phyloP scores from a whole-genome alignment of 805 yeast genomes.

The Metschnikowia cerradonensis region DNA sequence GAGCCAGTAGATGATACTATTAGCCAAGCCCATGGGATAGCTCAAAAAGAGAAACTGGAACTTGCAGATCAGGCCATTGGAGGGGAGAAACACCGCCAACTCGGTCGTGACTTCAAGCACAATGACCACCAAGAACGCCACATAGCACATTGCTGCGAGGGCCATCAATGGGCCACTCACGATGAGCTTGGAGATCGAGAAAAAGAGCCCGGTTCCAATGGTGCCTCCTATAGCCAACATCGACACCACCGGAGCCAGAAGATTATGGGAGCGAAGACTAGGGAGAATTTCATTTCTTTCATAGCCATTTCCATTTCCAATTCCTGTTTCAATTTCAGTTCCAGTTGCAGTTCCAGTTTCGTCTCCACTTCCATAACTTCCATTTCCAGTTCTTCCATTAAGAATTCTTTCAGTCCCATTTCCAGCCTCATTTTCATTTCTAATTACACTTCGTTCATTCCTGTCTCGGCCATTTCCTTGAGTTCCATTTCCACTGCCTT shows the following conservation, averaged over 20 bases:
- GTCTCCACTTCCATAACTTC: no score
- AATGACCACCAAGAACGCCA: constrained; percentile 19
- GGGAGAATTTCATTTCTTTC: no score
- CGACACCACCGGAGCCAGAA: constrained; percentile 12
- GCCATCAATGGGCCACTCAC: constrained; percentile 20
- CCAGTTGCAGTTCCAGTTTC: no score
- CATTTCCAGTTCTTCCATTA: no score
- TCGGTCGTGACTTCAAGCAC: constrained; percentile 20
- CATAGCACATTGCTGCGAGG: constrained; percentile 16
- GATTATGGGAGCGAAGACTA: background rate
- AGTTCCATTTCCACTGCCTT: no score
- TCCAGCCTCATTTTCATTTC: no score
- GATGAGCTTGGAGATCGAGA: constrained; percentile 14
- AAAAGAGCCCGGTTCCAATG: constrained; percentile 23
- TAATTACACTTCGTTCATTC: no score
- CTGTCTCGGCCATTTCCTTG: no score
- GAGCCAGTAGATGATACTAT: constrained; percentile 22
- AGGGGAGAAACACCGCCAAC: constrained; percentile 19
- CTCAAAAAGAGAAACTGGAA: constrained; percentile 19
- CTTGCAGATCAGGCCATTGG: constrained; percentile 20
- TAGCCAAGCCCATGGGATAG: constrained; percentile 16
- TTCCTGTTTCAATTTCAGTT: no score
- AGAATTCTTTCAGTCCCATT: no score
- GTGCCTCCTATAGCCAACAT: constrained; percentile 25
- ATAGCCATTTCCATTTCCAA: no score